These are phyloP conservation scores for Gossypium trilobum DNA, from an alignment of 441 rosid genomes.

Conservation along the genomic window DNA sequence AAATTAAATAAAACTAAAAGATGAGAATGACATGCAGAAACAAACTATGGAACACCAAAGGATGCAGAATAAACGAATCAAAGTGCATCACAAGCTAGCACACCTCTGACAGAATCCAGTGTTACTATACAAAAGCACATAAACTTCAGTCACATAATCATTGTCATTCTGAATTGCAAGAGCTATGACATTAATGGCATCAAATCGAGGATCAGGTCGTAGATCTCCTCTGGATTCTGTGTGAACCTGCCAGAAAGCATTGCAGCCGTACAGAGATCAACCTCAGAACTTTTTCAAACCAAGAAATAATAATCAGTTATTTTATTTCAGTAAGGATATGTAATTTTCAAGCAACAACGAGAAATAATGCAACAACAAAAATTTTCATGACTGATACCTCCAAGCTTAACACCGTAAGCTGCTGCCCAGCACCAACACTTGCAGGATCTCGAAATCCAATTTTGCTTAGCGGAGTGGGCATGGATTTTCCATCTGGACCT, in stretches of 20 bases:
- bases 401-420: slow-evolving; percentile 72
- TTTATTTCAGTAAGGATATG: neutral
- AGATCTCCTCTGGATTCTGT: slow-evolving; percentile 84
- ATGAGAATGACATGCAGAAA: neutral
- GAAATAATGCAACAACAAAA: neutral
- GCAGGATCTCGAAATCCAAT: slow-evolving; percentile 95
- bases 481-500: slow-evolving; percentile 68
- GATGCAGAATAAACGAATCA: neutral
- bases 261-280: slow-evolving; percentile 11
- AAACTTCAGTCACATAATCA: slow-evolving; percentile 36
- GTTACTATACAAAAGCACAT: slow-evolving; percentile 48
- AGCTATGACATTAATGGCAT: slow-evolving; percentile 61
- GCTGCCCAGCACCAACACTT: slow-evolving; percentile 91
- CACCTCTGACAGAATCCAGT: slow-evolving; percentile 47
- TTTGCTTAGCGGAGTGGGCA: slow-evolving; percentile 85
- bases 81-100: neutral
- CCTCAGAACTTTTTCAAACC: slow-evolving; percentile 1
- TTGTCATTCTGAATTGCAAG: slow-evolving; percentile 67
- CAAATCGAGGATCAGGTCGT: slow-evolving; percentile 79
- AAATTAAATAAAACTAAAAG: neutral
- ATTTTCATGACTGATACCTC: slow-evolving; percentile 48
- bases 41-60: neutral
- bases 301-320: neutral
- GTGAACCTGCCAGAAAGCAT: slow-evolving; percentile 50
- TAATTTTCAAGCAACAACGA: neutral